These are phyloP conservation scores for Dalechampia spathulata DNA, from an alignment of 441 rosid species.

Conservation along the genomic window DNA sequence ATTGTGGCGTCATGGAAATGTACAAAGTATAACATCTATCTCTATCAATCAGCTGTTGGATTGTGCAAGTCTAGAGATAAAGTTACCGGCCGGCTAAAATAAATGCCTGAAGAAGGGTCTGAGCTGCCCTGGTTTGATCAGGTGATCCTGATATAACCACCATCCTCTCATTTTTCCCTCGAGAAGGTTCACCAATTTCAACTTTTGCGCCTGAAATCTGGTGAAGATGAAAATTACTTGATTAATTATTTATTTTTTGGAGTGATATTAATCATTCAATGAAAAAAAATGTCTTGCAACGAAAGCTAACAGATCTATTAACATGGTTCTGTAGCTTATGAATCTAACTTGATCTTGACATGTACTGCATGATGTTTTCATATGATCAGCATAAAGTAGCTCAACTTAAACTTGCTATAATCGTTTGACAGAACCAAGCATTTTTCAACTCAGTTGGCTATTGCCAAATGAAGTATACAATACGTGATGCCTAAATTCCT, in stretches of 20 bases:
- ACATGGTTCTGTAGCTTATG: background rate
- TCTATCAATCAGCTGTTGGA: conserved; percentile 1
- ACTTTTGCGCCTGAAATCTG: conserved; percentile 98
- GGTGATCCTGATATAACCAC: conserved; percentile 43
- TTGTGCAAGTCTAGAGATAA: background rate
- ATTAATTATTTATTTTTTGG: background rate
- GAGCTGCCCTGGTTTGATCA: conserved; percentile 38
- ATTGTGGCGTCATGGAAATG: too few species aligned
- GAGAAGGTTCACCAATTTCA: conserved; percentile 59
- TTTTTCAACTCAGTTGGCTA: background rate
- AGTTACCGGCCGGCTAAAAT: conserved; percentile 19
- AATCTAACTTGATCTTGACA: background rate
- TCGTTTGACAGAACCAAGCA: background rate
- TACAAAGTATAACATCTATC: background rate
- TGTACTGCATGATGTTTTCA: background rate
- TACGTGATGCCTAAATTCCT: background rate
- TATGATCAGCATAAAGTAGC: background rate
- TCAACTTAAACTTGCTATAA: background rate
- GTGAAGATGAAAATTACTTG: conserved; percentile 19
- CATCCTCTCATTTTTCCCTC: conserved; percentile 67
- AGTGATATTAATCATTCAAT: too few species aligned
- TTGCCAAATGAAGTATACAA: too few species aligned
- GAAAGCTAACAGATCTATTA: too few species aligned
- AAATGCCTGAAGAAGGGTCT: conserved; percentile 50
- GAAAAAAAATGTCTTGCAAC: too few species aligned